Base-by-base conservation (phyloP, 2,329 filamentous ascomycete genomes). In the Diaporthe eres region DNA sequence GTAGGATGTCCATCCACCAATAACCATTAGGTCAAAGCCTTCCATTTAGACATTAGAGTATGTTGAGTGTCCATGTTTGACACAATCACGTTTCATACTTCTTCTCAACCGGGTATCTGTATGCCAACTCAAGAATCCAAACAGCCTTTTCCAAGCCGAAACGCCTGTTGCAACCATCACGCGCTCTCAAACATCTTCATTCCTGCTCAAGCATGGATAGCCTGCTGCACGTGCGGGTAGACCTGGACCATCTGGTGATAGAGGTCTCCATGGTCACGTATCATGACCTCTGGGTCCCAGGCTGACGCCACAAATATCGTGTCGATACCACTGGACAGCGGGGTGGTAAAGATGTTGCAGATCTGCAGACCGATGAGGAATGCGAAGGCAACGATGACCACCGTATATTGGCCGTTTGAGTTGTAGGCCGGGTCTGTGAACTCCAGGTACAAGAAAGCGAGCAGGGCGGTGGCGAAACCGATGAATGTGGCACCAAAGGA, bases 361-460 rank as follows among this genome's bases (percentile, higher is more conserved):
- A 98, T 94, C 83, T 98, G 96, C 78, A 98, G 86, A 9, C 96
- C 96, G 78, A 98, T 96, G 71, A 98, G 86, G 86, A 98, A 98
- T 0, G 95, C 88, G 83, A 96, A 97, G 0, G 94, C 94, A 82
- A 98, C 90, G 25, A 98, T 89, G 12, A 97, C 92, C 0, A 93
- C 88, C 0, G 95, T 97, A 82, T 92, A 97, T 28, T 86, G 87
- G 74, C 92, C 91, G 15, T 88, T 84, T 25, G 80, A 78, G 85
- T 97, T 97, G 88, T 97, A 98, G 0, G 87, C 87, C 0, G 95
- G 95, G n/a, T 93, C 85, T 4, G 95, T 97, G 85, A 95, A 95
- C 78, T 92, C 86, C 68, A 98, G 88, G 83, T 97, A 98, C n/a
- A 98, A 87, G 83, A 97, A 98, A 0, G 95, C 92, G 22, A 98